Base-by-base conservation (phyloP, 768 basidiomycete genomes). In the Podaxis rugospora region DNA sequence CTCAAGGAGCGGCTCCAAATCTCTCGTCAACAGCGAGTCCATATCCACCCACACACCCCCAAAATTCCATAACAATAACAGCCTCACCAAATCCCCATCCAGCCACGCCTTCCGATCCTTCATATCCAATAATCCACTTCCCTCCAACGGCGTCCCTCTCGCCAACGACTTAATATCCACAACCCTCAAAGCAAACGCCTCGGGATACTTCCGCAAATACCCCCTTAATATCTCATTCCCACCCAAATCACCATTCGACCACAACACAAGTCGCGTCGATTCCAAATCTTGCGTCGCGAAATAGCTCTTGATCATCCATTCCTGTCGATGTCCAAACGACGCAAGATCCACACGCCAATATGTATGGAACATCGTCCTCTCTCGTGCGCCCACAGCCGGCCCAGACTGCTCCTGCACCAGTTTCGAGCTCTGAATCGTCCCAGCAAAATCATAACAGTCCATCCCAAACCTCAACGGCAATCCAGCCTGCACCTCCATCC, bases 1-100 rank as follows among this genome's bases (percentile, higher is more conserved):
- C 71, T 97, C 95, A 5, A 91, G 80, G 58, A 98, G 77, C 7
- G 95, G 94, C 2, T 87, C 78, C 36, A 98, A 75, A 74, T 95
- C 92, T 57, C 96, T 78, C 49, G 93, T 96, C 64, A 98, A 77
- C 57, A 98, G 80, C 54, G 91, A 91, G 73, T 99, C 96, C 94
- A 98, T 97, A 71, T 99, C 96, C 51, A 98, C 80, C 96, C 96
- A 98, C 23, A 97, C 85, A 0, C 96, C 96, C 1, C 96, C 96
- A 68, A 83, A 86, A 63, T 84, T 86, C 92, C 95, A 98, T 36
- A 97, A 75, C 28, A 95, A 83, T 62, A 99, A 76, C 65, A 98
- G 69, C 54, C 96, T 79, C n/a, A 98, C 80, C 59, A 97, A 80
- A 71, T 98, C 96, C 0, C 96, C 95, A 66, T 98, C 96, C 27